Conservation (phyloP, 2,329 filamentous ascomycete species). For the Calonectria montana region DNA sequence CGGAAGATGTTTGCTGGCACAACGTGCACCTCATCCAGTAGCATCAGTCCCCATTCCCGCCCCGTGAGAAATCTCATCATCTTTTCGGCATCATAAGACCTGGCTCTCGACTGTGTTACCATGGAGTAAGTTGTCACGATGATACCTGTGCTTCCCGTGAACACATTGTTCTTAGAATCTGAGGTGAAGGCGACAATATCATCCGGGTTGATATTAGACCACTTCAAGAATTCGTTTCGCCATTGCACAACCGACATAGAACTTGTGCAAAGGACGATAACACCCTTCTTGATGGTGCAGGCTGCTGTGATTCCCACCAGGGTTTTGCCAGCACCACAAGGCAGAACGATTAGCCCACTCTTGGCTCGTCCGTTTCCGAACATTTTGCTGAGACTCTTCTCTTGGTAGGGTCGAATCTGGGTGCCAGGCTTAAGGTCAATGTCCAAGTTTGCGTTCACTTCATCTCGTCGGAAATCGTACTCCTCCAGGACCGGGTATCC, state of each 20-base stretch:
- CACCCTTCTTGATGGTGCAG: slow-evolving; percentile 96
- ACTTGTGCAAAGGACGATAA: slow-evolving; percentile 94
- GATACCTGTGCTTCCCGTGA: slow-evolving; percentile 90
- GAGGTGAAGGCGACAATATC: slow-evolving; percentile 97
- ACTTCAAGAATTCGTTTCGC: slow-evolving; percentile 96
- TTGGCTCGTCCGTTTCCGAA: slow-evolving; percentile 98
- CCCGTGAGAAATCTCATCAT: slow-evolving; percentile 95
- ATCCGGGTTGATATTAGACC: slow-evolving; percentile 94
- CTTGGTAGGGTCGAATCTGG: slow-evolving; percentile 93
- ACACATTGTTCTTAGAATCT: slow-evolving; percentile 83
- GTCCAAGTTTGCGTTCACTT: slow-evolving; percentile 88
- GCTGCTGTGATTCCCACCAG: slow-evolving; percentile 98
- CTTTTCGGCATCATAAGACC: slow-evolving; percentile 93
- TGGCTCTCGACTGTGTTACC: slow-evolving; percentile 91
- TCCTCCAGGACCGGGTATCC: slow-evolving; percentile 92
- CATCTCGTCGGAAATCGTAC: slow-evolving; percentile 96
- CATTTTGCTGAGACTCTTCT: slow-evolving; percentile 99
- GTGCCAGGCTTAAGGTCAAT: slow-evolving; percentile 92
- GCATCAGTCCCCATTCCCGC: slow-evolving; percentile 97
- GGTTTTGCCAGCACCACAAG: slow-evolving; percentile 97
- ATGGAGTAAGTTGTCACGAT: slow-evolving; percentile 99
- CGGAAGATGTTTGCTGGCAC: slow-evolving; percentile 97
- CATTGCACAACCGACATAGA: slow-evolving; percentile 99
- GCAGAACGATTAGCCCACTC: slow-evolving; percentile 96
- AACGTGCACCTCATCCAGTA: slow-evolving; percentile 97